Base-by-base conservation (phyloP, 495 filamentous ascomycete genomes). In the Chaetomidium leptoderma region DNA sequence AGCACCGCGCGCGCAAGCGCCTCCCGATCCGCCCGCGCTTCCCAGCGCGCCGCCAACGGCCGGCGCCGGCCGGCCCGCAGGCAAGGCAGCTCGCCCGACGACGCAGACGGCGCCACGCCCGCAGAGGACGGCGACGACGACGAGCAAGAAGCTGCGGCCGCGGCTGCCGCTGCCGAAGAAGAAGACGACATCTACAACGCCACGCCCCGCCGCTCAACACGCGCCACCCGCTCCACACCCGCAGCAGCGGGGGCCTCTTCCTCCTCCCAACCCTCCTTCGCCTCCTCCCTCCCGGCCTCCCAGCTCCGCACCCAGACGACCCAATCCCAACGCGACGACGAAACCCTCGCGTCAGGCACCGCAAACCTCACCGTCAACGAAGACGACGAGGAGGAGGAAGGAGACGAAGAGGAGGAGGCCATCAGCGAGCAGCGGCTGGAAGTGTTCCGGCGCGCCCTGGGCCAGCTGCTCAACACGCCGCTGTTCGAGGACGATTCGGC, bases 401-500 rank as follows among this genome's bases (percentile, higher is more conserved):
- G 54, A 9, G 57, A 55, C 23, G 60, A 55, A 0, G 60, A 61
- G 4, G 59, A 65, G 16, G 73, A 63, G 10, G 60, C 77, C 1
- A 84, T 95, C 66, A 78, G 81, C 11, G 74, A 83, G 0, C 79
- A 76, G 23, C 83, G 93, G 6, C 68, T 93, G 30, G 76, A 79
- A 0, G 72, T 84, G 27, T 98, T 97, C 86, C 82, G 90, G 40
- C 81, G 81, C 6, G 81, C 86, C 4, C 76, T 98, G 1, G 95
- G 93, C 11, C 83, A 86, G 59, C 72, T 97, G 35, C 83, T 97
- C 62, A 87, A 87, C 65, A 84, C 85, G 4, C 74, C 78, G 17
- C 66, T 98, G 30, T 98, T 98, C 69, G 80, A 81, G 39, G 85
- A 89, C 47, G 95, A 96, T 63, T 81, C 83, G 47, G 89, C 87